These are phyloP conservation scores for Sporothrix humicola DNA, from an alignment of 2,329 filamentous ascomycete genomes.

Conservation along the genomic window DNA sequence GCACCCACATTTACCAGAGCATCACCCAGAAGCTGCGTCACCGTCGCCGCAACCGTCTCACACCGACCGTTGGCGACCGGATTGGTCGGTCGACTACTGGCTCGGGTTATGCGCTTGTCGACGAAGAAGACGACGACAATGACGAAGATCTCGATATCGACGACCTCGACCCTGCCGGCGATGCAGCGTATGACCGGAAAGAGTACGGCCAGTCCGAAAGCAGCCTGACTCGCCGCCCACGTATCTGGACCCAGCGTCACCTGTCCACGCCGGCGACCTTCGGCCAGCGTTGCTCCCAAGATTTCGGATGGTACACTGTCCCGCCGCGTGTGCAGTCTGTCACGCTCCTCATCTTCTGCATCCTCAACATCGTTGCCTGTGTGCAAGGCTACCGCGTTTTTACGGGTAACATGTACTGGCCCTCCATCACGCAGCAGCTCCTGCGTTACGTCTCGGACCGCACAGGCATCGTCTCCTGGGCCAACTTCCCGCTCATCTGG, in stretches of 20 bases:
- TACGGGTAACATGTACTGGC: slow-evolving; percentile 37
- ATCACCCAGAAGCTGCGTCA: neutral
- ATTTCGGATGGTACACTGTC: slow-evolving; percentile 47
- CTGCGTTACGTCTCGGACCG: slow-evolving; percentile 38
- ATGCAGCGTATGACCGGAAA: neutral
- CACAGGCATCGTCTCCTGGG: slow-evolving; percentile 37
- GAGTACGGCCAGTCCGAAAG: neutral
- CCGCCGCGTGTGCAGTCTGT: slow-evolving; percentile 39
- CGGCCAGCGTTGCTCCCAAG: slow-evolving; percentile 51
- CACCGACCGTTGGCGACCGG: neutral
- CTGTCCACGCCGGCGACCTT: slow-evolving; percentile 46
- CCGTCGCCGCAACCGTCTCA: neutral
- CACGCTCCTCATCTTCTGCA: slow-evolving; percentile 33
- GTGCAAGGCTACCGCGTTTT: slow-evolving; percentile 36
- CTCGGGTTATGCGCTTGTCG: neutral
- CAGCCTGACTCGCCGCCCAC: slow-evolving; percentile 21
- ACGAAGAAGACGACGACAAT: slow-evolving; percentile 5
- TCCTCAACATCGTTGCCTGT: slow-evolving; percentile 35
- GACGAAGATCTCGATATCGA: neutral
- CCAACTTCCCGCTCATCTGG: slow-evolving; percentile 38
- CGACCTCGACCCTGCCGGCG: neutral
- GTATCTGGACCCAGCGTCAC: slow-evolving; percentile 33
- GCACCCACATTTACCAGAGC: neutral
- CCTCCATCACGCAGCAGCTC: slow-evolving; percentile 29
- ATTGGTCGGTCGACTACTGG: neutral